phyloP scores from a whole-genome alignment of 805 yeast genomes.

The Priceomyces castillae region DNA sequence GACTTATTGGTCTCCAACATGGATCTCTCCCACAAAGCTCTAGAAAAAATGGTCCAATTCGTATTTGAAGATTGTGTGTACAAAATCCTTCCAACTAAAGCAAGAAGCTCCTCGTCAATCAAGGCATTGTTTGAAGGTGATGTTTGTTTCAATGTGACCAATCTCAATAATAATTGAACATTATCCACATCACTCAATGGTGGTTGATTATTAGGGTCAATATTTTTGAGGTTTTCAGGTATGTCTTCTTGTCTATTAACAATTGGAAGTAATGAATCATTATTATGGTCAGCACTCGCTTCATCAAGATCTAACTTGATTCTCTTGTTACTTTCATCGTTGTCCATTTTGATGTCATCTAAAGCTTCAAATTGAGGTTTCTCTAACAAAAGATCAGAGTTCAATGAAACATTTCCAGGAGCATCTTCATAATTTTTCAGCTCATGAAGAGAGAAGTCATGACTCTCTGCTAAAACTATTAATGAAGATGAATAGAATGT shows the following conservation, averaged over 20 bases:
- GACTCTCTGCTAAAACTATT: conserved; percentile 67
- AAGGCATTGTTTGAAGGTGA: conserved; percentile 70
- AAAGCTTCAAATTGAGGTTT: conserved; percentile 66
- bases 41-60: conserved; percentile 76
- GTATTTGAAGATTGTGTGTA: conserved; percentile 46
- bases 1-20: conserved; percentile 75
- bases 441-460: conserved; percentile 23
- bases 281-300: conserved; percentile 24
- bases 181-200: conserved; percentile 64
- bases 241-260: conserved; percentile 61
- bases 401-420: conserved; percentile 60
- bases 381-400: conserved; percentile 78
- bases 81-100: conserved; percentile 70
- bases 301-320: conserved; percentile 38
- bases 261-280: conserved; percentile 51
- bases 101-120: conserved; percentile 78
- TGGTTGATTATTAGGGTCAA: conserved; percentile 87
- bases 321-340: conserved; percentile 33
- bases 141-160: conserved; percentile 60
- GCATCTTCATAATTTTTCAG: conserved; percentile 17
- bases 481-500: conserved; percentile 66
- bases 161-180: conserved; percentile 68
- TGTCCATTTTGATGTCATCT: conserved; percentile 42
- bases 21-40: conserved; percentile 90
- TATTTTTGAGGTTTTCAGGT: conserved; percentile 47